Evolutionary conservation across 2,329 filamentous ascomycete genomes (phyloP).

Genomic region (Purpureocillium takamizusanense): DNA sequence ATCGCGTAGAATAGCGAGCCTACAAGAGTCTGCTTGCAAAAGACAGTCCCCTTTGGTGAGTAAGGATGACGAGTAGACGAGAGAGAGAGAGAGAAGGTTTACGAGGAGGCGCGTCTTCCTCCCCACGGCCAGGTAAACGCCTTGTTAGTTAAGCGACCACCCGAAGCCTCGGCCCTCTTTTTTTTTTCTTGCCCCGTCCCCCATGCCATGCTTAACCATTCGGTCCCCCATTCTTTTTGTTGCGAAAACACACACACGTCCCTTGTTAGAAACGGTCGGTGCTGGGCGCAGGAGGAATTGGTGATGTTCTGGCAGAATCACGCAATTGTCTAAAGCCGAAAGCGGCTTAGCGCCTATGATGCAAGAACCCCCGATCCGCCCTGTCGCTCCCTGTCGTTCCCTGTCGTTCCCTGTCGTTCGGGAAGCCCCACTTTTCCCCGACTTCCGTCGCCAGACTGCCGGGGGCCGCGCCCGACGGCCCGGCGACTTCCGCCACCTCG

Average conservation of each 20-base stretch:
- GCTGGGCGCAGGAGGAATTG: conserved; percentile 15
- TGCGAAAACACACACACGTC: not conserved
- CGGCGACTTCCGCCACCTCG: not conserved
- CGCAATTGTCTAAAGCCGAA: conserved; percentile 26
- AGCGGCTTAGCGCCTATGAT: conserved; percentile 20
- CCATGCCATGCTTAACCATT: conserved; percentile 5
- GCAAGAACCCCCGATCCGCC: conserved; percentile 11
- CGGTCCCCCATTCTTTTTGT: too few relatives aligned
- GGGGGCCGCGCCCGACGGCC: not conserved
- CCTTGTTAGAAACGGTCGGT: not conserved
- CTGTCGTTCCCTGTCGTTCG: conserved; percentile 3
- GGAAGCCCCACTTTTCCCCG: conserved; percentile 20
- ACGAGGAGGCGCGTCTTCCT: too few relatives aligned
- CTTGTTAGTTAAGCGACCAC: too few relatives aligned
- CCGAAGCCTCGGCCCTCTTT: too few relatives aligned
- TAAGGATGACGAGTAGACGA: too few relatives aligned
- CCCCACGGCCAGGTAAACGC: too few relatives aligned
- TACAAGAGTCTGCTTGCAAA: too few relatives aligned
- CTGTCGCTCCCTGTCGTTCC: conserved; percentile 5
- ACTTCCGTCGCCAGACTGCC: conserved; percentile 15
- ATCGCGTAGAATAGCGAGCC: too few relatives aligned
- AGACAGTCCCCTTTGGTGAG: too few relatives aligned
- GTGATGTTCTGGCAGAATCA: conserved; percentile 28
- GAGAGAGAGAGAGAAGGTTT: too few relatives aligned
- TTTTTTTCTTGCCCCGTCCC: conserved; percentile 10